A percentile compares a stretch with the other conserved stretches of the same genome.
Conservation (phyloP, 176 grass and related monocot species). For the Avena atlantica region DNA sequence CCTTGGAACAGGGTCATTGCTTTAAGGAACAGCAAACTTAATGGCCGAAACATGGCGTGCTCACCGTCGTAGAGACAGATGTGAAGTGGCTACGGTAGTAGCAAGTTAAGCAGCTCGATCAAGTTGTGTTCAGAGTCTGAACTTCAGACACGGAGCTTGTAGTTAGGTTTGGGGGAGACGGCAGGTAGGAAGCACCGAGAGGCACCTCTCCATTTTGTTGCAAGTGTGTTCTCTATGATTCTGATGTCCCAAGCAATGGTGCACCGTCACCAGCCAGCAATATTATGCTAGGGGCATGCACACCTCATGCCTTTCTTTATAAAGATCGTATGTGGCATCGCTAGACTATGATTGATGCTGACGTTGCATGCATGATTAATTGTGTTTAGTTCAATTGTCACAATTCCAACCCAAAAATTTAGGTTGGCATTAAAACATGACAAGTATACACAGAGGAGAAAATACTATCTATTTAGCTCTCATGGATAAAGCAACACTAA, state of each 20-base stretch:
- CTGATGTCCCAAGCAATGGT: conserved; percentile 38
- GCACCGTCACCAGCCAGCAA: conserved; percentile 35
- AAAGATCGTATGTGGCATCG: conserved; percentile 8
- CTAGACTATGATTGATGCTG: conserved; percentile 24
- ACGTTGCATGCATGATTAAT: conserved; percentile 24
- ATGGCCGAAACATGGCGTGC: conserved; percentile 38
- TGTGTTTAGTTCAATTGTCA: conserved; percentile 30
- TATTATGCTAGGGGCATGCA: conserved; percentile 3
- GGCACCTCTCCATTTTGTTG: conserved; percentile 34
- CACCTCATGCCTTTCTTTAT: neutral
- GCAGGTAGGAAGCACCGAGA: conserved; percentile 44
- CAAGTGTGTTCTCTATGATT: conserved; percentile 21
- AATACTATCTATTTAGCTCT: neutral
- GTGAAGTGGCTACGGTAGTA: neutral
- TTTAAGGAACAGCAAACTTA: conserved; percentile 22
- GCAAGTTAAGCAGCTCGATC: neutral
- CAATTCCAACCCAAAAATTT: conserved; percentile 11
- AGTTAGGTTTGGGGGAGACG: conserved; percentile 28
- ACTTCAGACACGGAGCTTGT: neutral
- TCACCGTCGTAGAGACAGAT: conserved; percentile 25
- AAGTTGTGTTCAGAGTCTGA: neutral
- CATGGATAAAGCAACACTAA: conserved; percentile 29
- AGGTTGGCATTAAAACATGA: conserved; percentile 28
- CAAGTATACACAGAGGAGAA: neutral
- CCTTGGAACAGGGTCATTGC: neutral